These are phyloP conservation scores for Baorangia bicolor DNA, from an alignment of 768 basidiomycete genomes.

Conservation along the genomic window DNA sequence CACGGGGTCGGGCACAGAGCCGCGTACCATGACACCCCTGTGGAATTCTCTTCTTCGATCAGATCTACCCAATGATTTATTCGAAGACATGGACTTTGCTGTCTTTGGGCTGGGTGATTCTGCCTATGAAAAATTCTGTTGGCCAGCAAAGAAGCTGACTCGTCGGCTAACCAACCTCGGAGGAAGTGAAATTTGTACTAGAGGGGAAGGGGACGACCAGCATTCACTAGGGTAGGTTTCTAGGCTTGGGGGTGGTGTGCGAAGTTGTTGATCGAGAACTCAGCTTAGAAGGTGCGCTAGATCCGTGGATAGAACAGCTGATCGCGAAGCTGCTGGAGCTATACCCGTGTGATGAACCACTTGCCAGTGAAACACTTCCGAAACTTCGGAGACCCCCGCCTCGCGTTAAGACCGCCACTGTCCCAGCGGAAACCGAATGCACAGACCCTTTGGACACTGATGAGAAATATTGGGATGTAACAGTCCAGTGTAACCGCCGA, in stretches of 20 bases:
- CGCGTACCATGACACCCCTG: constrained; percentile 72
- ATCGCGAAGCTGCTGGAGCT: constrained; percentile 44
- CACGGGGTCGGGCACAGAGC: constrained; percentile 79
- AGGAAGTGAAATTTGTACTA: constrained; percentile 58
- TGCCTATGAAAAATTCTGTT: constrained; percentile 87
- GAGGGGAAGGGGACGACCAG: constrained; percentile 88
- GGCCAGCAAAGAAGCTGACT: constrained; percentile 82
- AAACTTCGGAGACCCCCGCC: constrained; percentile 27
- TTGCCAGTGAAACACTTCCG: constrained; percentile 28
- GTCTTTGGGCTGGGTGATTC: constrained; percentile 88
- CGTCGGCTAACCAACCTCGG: constrained; percentile 67
- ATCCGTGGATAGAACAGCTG: constrained; percentile 64
- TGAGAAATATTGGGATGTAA: constrained; percentile 47
- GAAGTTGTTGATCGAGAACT: background rate
- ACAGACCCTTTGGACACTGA: constrained; percentile 36
- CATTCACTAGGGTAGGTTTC: constrained; percentile 67
- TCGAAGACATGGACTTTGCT: constrained; percentile 75
- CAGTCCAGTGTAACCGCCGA: constrained; percentile 59
- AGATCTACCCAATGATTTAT: constrained; percentile 71
- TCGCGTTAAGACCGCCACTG: constrained; percentile 20
- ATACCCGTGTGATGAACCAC: constrained; percentile 48
- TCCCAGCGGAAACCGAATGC: constrained; percentile 17
- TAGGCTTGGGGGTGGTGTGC: background rate
- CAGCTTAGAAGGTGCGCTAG: constrained; percentile 72
- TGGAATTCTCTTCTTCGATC: constrained; percentile 79